Conservation (phyloP, 169 alveolate species). For the Theileria orientalis region DNA sequence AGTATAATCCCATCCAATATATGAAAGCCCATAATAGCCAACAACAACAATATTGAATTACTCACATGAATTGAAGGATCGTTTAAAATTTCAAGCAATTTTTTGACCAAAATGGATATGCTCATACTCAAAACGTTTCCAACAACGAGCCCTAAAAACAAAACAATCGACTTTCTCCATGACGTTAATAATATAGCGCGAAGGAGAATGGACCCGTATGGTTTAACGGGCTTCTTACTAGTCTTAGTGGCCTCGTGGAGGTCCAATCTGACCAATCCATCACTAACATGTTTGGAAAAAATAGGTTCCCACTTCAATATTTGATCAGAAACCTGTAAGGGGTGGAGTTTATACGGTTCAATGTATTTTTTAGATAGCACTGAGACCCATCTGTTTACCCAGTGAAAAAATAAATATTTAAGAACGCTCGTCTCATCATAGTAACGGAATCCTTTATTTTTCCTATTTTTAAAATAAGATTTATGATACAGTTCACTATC, state of each 20-base stretch:
- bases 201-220: not conserved
- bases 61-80: not conserved
- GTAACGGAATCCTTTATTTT: conserved; percentile 4
- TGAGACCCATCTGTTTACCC: conserved; percentile 44
- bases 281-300: conserved; percentile 49
- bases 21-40: not conserved
- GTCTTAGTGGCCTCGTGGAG: not conserved
- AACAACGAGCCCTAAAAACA: conserved; percentile 22
- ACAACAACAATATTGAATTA: not conserved
- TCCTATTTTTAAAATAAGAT: not conserved
- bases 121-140: conserved; percentile 23
- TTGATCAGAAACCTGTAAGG: conserved; percentile 43
- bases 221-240: not conserved
- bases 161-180: conserved; percentile 8
- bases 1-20: not conserved
- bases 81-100: not conserved
- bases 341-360: conserved; percentile 26
- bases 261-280: conserved; percentile 28
- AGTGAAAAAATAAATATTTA: conserved; percentile 20
- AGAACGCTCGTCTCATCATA: conserved; percentile 19
- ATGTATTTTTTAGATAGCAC: conserved; percentile 6
- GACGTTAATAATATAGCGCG: conserved; percentile 35
- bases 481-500: conserved; percentile 1
- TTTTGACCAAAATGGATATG: too few species aligned
- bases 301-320: conserved; percentile 9